Evolutionary conservation across 2,329 filamentous ascomycete species (phyloP), one percentile per base, ranked within the genome.

Genomic region (Xylaria sp.): DNA sequence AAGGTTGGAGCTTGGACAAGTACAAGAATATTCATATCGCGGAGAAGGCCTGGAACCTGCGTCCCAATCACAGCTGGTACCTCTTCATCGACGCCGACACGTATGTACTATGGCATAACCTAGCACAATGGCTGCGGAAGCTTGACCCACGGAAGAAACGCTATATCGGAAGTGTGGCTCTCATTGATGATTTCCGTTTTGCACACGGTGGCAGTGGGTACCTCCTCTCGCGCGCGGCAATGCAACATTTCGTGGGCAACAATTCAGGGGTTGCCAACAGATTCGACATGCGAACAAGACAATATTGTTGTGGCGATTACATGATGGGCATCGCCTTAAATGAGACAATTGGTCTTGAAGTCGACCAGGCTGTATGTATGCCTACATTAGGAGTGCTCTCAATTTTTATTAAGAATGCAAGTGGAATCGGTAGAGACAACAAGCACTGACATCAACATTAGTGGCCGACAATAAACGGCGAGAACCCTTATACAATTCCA

Each of bases 11-110:
- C 17, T 67, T 86, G 38, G 83, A 86, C 71, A 85, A 84, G 70
- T 86, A 83, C 72, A 86, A 86, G 69, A 84, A 83, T 65, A 72
- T 84, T 42, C 82, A 84, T 64, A 83, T 85, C 65, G 77, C 81
- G 11, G 77, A 83, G 67, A 81, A 82, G 69, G 68, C 78, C 0
- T 84, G 77, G 61, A 63, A 69, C 20, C 68, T 79, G 67, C 74
- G 77, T 7, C 81, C 82, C 8, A 64, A 74, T 52, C 77, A 77
- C 52, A 78, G 84, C 59, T 86, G 83, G 82, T 86, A 83, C 62
- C 65, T 86, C 13, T 85, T 82, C 57, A 74, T 85, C 56, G 82
- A 85, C 48, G 79, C 80, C 45, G 82, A 85, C 65, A 82, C 80
- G 7, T 85, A 84, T 61, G 74, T 84, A 9, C 69, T 82, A 39